These are phyloP conservation scores for Spongiforma sp. DNA, from an alignment of 1,284 basidiomycete species.

Conservation along the genomic window DNA sequence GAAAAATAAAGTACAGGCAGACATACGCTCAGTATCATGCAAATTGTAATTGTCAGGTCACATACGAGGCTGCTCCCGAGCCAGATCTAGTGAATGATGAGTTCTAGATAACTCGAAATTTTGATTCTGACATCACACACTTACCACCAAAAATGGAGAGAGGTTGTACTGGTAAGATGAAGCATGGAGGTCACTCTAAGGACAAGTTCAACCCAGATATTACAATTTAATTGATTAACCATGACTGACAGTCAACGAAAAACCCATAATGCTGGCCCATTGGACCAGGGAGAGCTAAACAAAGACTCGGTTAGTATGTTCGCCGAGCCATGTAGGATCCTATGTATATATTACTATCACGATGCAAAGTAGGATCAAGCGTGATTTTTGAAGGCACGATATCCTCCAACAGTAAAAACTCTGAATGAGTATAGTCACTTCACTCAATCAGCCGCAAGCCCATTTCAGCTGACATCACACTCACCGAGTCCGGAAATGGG, in stretches of 20 bases:
- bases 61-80: slow-evolving; percentile 14
- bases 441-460: neutral
- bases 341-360: slow-evolving; percentile 16
- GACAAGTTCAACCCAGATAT: neutral
- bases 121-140: neutral
- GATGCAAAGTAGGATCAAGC: slow-evolving; percentile 13
- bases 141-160: neutral
- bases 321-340: too few species aligned
- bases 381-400: slow-evolving; percentile 7
- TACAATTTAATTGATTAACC: too few species aligned
- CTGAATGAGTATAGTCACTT: slow-evolving; percentile 27
- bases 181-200: slow-evolving; percentile 1
- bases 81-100: slow-evolving; percentile 11
- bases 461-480: neutral
- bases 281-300: slow-evolving; percentile 17
- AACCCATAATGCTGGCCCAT: slow-evolving; percentile 9
- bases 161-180: neutral
- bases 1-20: neutral
- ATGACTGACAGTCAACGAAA: slow-evolving; percentile 3
- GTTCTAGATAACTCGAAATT: neutral
- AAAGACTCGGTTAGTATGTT: neutral
- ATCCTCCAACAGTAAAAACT: slow-evolving; percentile 33
- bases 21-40: slow-evolving; percentile 14
- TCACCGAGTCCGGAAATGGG: slow-evolving; percentile 23
- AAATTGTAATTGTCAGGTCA: slow-evolving; percentile 17